Evolutionary conservation across 306 rosid species (phyloP).

Genomic region (Citrullus amarus): DNA sequence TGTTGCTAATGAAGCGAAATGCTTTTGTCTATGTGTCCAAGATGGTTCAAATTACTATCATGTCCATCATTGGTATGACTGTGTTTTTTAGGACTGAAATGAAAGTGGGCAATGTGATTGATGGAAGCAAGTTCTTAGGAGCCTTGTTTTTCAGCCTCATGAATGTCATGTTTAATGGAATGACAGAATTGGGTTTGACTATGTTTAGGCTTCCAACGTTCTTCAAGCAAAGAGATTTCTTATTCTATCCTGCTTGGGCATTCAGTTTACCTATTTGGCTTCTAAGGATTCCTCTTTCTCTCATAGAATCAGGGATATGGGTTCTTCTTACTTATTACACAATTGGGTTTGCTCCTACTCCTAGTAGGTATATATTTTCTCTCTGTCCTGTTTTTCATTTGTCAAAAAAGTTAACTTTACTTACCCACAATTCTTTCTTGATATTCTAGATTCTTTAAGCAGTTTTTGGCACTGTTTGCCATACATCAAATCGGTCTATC

Average conservation of each 20-base stretch:
- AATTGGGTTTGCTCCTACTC: conserved; percentile 72
- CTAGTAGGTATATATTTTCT: conserved; percentile 27
- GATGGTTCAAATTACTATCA: conserved; percentile 38
- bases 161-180: conserved; percentile 72
- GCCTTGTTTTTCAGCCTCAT: conserved; percentile 49
- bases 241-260: conserved; percentile 78
- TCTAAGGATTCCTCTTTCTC: conserved; percentile 63
- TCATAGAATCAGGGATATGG: conserved; percentile 62
- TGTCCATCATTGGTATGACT: conserved; percentile 41
- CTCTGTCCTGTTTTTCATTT: not conserved
- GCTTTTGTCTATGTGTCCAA: conserved; percentile 45
- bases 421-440: not conserved
- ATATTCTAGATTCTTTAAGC: conserved; percentile 57
- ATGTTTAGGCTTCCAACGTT: conserved; percentile 53
- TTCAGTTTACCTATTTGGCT: conserved; percentile 61
- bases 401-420: not conserved
- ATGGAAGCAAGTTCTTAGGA: conserved; percentile 46
- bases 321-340: conserved; percentile 54
- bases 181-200: conserved; percentile 51
- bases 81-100: conserved; percentile 57
- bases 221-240: conserved; percentile 58
- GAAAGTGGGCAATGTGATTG: conserved; percentile 29
- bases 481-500: conserved; percentile 66
- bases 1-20: conserved; percentile 50
- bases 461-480: conserved; percentile 66